Base-by-base conservation (phyloP, 805 yeast genomes). In the Dipodascus albidus region DNA sequence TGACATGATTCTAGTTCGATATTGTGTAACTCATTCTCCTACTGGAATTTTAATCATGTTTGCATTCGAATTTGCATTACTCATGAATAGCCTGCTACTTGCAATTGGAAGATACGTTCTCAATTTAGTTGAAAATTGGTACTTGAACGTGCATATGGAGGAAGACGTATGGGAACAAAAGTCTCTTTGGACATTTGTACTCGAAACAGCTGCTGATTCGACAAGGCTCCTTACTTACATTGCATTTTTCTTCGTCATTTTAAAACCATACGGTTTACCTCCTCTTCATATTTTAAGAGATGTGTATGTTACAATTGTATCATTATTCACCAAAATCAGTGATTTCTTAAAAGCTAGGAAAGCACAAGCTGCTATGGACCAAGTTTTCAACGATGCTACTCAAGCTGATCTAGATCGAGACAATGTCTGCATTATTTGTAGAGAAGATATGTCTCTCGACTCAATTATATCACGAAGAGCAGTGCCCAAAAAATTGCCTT, bases 361-460 rank as follows among this genome's bases (percentile, higher is more conserved):
- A 19, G 72, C 74, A 17, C 70, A 85, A 9, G 77, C 78, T 50
- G 79, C 81, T 60, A 70, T 93, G 62, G 88, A 85, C 57, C 71
- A 74, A 23, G 79, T 76, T 57, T 72, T 93, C 51, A 70, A 71
- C 4, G 76, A 80, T 55, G 95, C 96, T 2, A 71, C 82, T 0
- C 72, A 67, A 11, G 78, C 70, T 24, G 90, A 86, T 48, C 71
- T 86, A 54, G 77, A 70, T 3, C 74, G 80, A 19, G 84, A 83
- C 55, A 69, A 72, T 64, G 64, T 86, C 23, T 85, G 99, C 69
- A 88, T 88, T 57, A 85, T 91, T 44, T 91, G 99, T 69, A 81
- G 96, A 60, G 98, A 93, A 60, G 96, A 87, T 57, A 84, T 91
- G 91, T 66, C 73, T 3, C 63, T 80, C 1, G 71, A 66, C 1